Base-by-base conservation (phyloP, 257 asterid species). In the Thymus quinquecostatus region DNA sequence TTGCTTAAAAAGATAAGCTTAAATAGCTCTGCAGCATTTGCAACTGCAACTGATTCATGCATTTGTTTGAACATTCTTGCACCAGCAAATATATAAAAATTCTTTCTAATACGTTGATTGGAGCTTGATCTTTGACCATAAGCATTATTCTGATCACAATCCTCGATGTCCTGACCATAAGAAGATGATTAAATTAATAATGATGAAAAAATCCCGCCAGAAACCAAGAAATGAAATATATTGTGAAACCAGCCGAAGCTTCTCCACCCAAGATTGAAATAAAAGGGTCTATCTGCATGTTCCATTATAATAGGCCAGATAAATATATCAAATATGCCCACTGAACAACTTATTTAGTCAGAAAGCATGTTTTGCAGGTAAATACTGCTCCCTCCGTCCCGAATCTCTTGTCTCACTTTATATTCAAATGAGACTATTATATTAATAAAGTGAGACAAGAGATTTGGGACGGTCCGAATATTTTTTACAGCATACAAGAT, bases 11-110 rank as follows among this genome's bases (percentile, higher is more conserved):
- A 91, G 71, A 94, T 87, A 66, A 89, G 91, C 88, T 94, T 94
- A 75, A 91, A 91, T 60, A 94, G 90, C 84, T 94, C 99, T 10
- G 82, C 86, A 79, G 97, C 99, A 88, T 88, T 94, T 65, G 99
- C 96, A 72, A 91, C 79, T 57, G 99, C 97, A 78, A 90, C 89
- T 49, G 99, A 94, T 75, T 86, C 90, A 49, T 86, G 82, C 77
- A 81, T 86, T 81, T 66, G 81, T 80, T 82, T 77, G 76, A 83
- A 53, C 54, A 79, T 64, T 48, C 78, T 74, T 77, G 80, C 73
- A 54, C 83, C 78, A 36, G 80, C 82, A 73, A 75, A 84, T 65
- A 75, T 68, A 73, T 83, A 83, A 86, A 76, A 75, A 75, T 83
- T 82, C 80, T 85, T 87, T 40, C 74, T 75, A 43, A 86, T 77